Conservation (phyloP, 768 basidiomycete species). For the Podaxis carcinomalis region DNA sequence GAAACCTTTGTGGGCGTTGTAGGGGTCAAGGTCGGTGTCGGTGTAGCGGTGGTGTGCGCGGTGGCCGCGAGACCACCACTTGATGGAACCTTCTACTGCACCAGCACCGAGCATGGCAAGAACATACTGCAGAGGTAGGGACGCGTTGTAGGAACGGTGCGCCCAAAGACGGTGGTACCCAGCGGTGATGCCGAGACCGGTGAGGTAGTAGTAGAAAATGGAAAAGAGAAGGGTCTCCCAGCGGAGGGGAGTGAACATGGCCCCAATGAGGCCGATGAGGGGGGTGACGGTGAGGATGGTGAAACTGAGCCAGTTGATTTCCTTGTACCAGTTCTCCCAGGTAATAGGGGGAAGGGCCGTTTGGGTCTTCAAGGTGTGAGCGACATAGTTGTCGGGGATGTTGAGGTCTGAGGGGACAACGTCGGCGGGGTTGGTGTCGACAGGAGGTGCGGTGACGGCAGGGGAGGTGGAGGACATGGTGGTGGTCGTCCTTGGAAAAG, state of each 20-base stretch:
- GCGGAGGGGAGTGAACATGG: constrained; percentile 56
- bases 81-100: constrained; percentile 94
- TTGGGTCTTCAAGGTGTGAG: constrained; percentile 64
- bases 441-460: background rate
- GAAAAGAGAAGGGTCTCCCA: constrained; percentile 67
- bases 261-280: constrained; percentile 67
- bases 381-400: constrained; percentile 82
- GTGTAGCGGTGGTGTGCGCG: constrained; percentile 97
- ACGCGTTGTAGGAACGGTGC: constrained; percentile 93
- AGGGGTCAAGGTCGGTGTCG: constrained; percentile 95
- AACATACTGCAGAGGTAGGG: constrained; percentile 76
- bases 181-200: constrained; percentile 84
- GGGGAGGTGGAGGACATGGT: constrained; percentile 4
- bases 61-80: constrained; percentile 99
- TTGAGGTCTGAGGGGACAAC: constrained; percentile 44
- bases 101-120: constrained; percentile 86
- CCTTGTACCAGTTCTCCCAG: constrained; percentile 51
- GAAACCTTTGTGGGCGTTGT: constrained; percentile 88
- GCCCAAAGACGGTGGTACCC: constrained; percentile 99
- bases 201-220: constrained; percentile 35
- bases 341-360: constrained; percentile 67
- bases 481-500: constrained; percentile 10
- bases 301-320: constrained; percentile 78
- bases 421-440: constrained; percentile 17
- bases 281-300: constrained; percentile 73